Base-by-base conservation (phyloP, 1,139 yeast genomes). In the Blastobotrys elegans region DNA sequence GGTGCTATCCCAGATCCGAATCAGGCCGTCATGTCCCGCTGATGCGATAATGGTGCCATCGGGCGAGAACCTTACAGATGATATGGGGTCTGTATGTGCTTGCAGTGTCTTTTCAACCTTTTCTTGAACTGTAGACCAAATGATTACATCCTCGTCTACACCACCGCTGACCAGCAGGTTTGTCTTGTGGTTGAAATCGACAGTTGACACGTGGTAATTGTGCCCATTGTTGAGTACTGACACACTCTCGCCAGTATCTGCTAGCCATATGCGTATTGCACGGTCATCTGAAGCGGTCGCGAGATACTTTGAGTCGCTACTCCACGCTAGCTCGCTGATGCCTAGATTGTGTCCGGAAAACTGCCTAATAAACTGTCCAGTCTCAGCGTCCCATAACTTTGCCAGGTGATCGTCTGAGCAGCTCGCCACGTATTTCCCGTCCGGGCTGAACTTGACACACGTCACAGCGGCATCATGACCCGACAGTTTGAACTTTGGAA, bases 81-180 rank as follows among this genome's bases (percentile, higher is more conserved):
- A 80, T 1, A 92, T 85, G 0, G 97, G 95, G 57, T 89, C 97
- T 0, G 95, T 80, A 64, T 92, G 98, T 0, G 98, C 97, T 16
- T 96, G 87, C 49, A 92, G 70, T 0, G 95, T 87, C 59, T 85
- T 81, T 56, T 89, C 68, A 44, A 86, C 77, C 43, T 75, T 74
- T 0, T 95, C 94, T 22, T 81, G 74, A 32, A 77, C 70, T 4
- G 84, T 77, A 65, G 90, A 97, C 98, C 98, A 92, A 2, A 90
- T 75, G 43, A 89, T 77, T 20, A 92, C 83, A 41, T 90, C 89
- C 60, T 92, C 98, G 65, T 92, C 98, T 37, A 94, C 81, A 1
- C 95, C 80, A 0, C 96, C 96, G 41, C 90, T 79, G 22, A 87
- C 80, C 22, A 92, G 65, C 21, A 92, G 66, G 56, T 88, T 87